Conservation (phyloP, 2,329 filamentous ascomycete genomes). For the Cytospora paraplurivora region DNA sequence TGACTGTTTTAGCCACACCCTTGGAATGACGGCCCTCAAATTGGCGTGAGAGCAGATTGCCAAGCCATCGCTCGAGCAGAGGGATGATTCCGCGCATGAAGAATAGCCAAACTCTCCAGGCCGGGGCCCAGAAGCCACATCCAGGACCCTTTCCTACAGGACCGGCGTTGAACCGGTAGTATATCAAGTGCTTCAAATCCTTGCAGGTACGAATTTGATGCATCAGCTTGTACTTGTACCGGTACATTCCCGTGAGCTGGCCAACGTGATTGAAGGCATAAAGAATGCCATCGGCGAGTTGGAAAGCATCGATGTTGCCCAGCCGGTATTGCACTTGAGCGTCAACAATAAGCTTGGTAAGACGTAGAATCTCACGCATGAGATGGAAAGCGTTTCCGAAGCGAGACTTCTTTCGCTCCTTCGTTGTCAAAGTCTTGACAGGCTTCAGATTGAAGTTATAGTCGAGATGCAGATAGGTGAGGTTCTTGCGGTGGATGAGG, state of each 20-base stretch:
- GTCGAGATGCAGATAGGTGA: constrained; percentile 96
- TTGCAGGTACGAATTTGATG: constrained; percentile 99
- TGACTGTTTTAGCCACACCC: constrained; percentile 97
- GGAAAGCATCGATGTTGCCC: constrained; percentile 98
- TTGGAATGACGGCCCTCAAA: constrained; percentile 99
- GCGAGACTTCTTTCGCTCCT: constrained; percentile 98
- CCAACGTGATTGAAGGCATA: constrained; percentile 99
- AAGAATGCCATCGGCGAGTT: constrained; percentile 96
- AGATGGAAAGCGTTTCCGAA: constrained; percentile 99
- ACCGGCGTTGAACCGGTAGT: constrained; percentile 97
- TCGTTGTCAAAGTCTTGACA: constrained; percentile 97
- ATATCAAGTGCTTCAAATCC: constrained; percentile 97
- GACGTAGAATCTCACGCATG: constrained; percentile 93
- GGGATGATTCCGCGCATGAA: constrained; percentile 99
- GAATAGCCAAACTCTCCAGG: constrained; percentile 98
- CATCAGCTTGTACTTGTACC: constrained; percentile 99
- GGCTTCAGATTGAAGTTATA: constrained; percentile 99
- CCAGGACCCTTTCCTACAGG: constrained; percentile 96
- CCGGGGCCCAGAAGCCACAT: constrained; percentile 98
- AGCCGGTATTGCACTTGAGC: constrained; percentile 97
- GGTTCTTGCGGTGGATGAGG: constrained; percentile 95
- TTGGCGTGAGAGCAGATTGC: constrained; percentile 92
- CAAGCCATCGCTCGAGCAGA: constrained; percentile 93
- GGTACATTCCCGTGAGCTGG: constrained; percentile 98
- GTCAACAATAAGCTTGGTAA: constrained; percentile 98